Conservation (phyloP, 2,329 filamentous ascomycete species). For the Hypoxylon sp. region DNA sequence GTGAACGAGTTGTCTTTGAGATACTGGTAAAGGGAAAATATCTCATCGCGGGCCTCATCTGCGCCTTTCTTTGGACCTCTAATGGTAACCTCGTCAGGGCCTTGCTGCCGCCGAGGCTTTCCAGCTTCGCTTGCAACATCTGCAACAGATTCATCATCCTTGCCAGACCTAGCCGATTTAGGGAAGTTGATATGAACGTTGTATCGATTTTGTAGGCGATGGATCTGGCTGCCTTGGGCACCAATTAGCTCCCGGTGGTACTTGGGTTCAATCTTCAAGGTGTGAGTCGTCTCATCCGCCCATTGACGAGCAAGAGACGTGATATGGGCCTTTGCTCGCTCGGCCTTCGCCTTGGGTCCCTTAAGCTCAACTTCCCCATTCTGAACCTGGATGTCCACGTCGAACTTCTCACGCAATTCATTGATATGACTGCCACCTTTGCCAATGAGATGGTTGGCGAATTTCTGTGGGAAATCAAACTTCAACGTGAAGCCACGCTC, state of each 20-base stretch:
- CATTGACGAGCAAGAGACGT: constrained; percentile 82
- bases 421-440: constrained; percentile 77
- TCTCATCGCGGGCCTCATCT: constrained; percentile 91
- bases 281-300: constrained; percentile 90
- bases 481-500: constrained; percentile 88
- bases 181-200: constrained; percentile 97
- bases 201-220: constrained; percentile 92
- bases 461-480: constrained; percentile 97
- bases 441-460: constrained; percentile 85
- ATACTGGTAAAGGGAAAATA: constrained; percentile 90
- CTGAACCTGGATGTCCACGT: constrained; percentile 86
- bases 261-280: constrained; percentile 91
- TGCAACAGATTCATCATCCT: constrained; percentile 78
- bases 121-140: constrained; percentile 79
- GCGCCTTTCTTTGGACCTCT: constrained; percentile 94
- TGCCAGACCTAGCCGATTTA: constrained; percentile 71
- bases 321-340: constrained; percentile 87
- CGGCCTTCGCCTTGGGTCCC: constrained; percentile 94
- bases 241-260: constrained; percentile 96
- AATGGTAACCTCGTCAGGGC: constrained; percentile 88
- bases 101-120: constrained; percentile 78
- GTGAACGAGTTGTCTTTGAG: constrained; percentile 88
- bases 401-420: constrained; percentile 76
- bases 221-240: constrained; percentile 87
- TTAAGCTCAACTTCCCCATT: constrained; percentile 96